phyloP scores from a whole-genome alignment of 2,329 filamentous ascomycete species.

The Apiospora saccharicola region DNA sequence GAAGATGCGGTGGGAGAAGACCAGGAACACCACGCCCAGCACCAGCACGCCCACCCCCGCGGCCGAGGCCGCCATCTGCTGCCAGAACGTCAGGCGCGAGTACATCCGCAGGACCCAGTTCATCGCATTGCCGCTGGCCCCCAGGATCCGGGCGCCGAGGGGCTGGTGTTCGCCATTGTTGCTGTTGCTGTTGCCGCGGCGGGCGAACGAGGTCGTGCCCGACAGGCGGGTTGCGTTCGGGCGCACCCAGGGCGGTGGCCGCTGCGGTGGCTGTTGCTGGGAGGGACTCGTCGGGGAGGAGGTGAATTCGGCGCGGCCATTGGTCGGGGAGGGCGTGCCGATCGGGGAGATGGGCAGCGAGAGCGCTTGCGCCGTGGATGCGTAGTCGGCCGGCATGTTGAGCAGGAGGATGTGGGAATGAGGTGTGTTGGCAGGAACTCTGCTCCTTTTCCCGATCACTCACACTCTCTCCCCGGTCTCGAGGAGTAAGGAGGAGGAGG shows the following conservation, averaged over 20 bases:
- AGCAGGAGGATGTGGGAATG: neutral
- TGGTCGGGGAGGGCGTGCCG: conserved; percentile 33
- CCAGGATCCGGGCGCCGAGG: conserved; percentile 49
- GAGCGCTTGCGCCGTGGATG: conserved; percentile 57
- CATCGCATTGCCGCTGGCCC: conserved; percentile 50
- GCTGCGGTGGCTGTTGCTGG: conserved; percentile 33
- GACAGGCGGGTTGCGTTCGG: conserved; percentile 49
- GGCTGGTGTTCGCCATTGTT: conserved; percentile 35
- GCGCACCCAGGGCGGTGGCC: conserved; percentile 52
- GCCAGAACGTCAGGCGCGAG: conserved; percentile 62
- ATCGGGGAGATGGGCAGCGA: conserved; percentile 50
- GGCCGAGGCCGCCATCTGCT: conserved; percentile 65
- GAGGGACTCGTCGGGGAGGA: conserved; percentile 36
- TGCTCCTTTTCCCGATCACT: neutral
- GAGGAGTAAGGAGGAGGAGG: neutral
- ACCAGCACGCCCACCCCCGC: conserved; percentile 59
- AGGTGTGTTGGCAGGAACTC: neutral
- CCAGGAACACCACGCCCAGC: conserved; percentile 71
- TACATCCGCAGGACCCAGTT: conserved; percentile 57
- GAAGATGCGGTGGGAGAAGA: conserved; percentile 85
- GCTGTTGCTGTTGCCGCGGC: conserved; percentile 41
- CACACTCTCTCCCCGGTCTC: neutral
- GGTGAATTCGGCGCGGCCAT: conserved; percentile 36
- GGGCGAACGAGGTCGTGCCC: conserved; percentile 45
- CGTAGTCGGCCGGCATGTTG: conserved; percentile 60